Conservation (phyloP, 768 basidiomycete species). For the Boletus edulis region DNA sequence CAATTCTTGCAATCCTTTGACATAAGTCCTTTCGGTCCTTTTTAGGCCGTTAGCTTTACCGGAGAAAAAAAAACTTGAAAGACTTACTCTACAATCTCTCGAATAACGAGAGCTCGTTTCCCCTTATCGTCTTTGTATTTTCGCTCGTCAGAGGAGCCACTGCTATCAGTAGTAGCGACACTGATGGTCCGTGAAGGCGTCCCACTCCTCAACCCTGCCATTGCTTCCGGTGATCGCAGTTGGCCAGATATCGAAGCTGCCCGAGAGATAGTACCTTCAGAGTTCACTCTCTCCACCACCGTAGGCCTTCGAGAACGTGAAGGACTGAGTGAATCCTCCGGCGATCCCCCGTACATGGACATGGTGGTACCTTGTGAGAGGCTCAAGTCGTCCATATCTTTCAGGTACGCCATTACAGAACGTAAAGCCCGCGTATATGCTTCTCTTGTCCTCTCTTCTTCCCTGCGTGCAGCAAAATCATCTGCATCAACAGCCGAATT, state of each 20-base stretch:
- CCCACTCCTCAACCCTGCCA: slow-evolving; percentile 58
- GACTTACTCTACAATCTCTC: slow-evolving; percentile 88
- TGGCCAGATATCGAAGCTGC: slow-evolving; percentile 53
- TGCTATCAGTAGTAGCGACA: slow-evolving; percentile 70
- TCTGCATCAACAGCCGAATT: slow-evolving; percentile 44
- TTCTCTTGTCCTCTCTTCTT: slow-evolving; percentile 71
- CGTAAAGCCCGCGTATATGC: slow-evolving; percentile 78
- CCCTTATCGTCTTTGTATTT: slow-evolving; percentile 90
- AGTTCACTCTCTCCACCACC: slow-evolving; percentile 43
- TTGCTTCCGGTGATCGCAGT: slow-evolving; percentile 64
- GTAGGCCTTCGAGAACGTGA: slow-evolving; percentile 67
- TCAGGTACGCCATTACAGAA: slow-evolving; percentile 93
- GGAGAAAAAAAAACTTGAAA: not conserved
- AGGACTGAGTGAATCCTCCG: slow-evolving; percentile 39
- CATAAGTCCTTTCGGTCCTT: slow-evolving; percentile 94
- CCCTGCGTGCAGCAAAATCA: slow-evolving; percentile 49
- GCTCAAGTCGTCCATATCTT: slow-evolving; percentile 92
- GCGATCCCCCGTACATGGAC: slow-evolving; percentile 55
- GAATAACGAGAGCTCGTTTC: slow-evolving; percentile 79
- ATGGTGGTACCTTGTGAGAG: slow-evolving; percentile 54
- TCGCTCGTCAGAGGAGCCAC: slow-evolving; percentile 71
- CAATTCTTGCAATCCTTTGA: slow-evolving; percentile 89
- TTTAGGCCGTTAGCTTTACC: slow-evolving; percentile 10
- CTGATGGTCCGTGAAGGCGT: slow-evolving; percentile 65
- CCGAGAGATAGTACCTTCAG: slow-evolving; percentile 52